Conservation (phyloP, 805 yeast genomes). For the Danielozyma ontarioensis region DNA sequence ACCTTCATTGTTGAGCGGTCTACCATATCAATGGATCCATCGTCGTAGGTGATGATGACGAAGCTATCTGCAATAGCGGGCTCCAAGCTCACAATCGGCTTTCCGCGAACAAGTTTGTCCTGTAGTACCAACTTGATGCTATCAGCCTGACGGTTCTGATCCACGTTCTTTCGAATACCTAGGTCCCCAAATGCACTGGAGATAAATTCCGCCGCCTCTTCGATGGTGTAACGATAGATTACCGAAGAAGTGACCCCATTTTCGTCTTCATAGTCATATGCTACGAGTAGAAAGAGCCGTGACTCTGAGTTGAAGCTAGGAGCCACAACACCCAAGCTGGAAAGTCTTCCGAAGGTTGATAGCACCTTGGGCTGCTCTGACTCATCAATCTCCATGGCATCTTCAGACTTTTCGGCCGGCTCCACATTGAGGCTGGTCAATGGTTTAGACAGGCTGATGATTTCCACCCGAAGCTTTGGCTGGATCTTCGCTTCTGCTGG, state of each 20-base stretch:
- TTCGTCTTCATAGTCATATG: constrained; percentile 25
- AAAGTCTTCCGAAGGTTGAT: constrained; percentile 7
- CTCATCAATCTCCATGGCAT: constrained; percentile 12
- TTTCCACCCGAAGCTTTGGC: constrained; percentile 36
- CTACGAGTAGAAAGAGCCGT: constrained; percentile 42
- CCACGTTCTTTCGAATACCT: constrained; percentile 18
- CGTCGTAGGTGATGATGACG: constrained; percentile 33
- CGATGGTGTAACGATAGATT: constrained; percentile 24
- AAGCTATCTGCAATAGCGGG: constrained; percentile 36
- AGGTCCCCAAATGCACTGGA: constrained; percentile 27
- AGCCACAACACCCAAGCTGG: constrained; percentile 39
- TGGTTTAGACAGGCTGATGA: constrained; percentile 25
- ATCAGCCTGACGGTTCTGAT: too few relatives aligned
- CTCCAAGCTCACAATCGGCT: constrained; percentile 23
- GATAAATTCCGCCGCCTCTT: constrained; percentile 15
- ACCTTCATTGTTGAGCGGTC: constrained; percentile 29
- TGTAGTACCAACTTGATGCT: constrained; percentile 14
- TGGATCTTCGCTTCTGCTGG: constrained; percentile 39
- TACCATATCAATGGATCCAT: constrained; percentile 44
- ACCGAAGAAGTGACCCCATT: constrained; percentile 10
- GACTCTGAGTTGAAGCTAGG: constrained; percentile 40
- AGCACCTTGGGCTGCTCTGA: constrained; percentile 1
- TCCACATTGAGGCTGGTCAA: constrained; percentile 14
- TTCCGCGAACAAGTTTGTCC: constrained; percentile 23
- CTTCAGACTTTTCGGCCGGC: constrained; percentile 7